Base-by-base conservation (phyloP, 257 asterid species). In the Perilla frutescens region DNA sequence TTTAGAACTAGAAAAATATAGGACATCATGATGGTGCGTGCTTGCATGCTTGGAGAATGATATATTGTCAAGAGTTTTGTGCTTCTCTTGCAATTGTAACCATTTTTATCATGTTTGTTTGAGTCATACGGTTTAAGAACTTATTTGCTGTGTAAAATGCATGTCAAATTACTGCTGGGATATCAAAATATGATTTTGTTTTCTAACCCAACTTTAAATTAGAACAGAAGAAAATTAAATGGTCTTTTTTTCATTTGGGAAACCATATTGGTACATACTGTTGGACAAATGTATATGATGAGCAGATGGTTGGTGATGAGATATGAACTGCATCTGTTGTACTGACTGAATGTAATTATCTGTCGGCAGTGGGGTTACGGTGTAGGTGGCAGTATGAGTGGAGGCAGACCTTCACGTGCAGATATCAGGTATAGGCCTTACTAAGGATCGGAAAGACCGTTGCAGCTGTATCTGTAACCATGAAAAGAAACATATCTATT, bases 291-390 rank as follows among this genome's bases (percentile, higher is more conserved):
- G 8, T n/a, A 54, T 10, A 13, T 7, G 39, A 45, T 36, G 26
- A 20, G 49, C 39, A 50, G 71, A 62, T 73, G 47, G 47, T 1
- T 26, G 29, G 31, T 69, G 12, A 51, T 43, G 11, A 47, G 26
- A 26, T 57, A 31, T 48, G 8, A 20, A 59, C 55, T 43, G 13
- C 54, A 32, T 44, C 32, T 43, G n/a, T 7, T 14, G 29, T 66
- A 44, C 75, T 74, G 62, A 77, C 49, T 26, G 20, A 66, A 31
- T 7, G 32, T 51, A 63, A 53, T 39, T 65, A 13, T 53, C 66
- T 50, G 29, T 62, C 71, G 83, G 75, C 92, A 95, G 98, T 92
- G 98, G 99, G 96, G 99, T 65, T 92, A 90, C 60, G 96, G 96
- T 39, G 87, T 86, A 54, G 92, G 94, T 48, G 89, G 91, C 71